Base-by-base conservation (phyloP, 2,329 filamentous ascomycete genomes). In the Drechslerella dactyloides region DNA sequence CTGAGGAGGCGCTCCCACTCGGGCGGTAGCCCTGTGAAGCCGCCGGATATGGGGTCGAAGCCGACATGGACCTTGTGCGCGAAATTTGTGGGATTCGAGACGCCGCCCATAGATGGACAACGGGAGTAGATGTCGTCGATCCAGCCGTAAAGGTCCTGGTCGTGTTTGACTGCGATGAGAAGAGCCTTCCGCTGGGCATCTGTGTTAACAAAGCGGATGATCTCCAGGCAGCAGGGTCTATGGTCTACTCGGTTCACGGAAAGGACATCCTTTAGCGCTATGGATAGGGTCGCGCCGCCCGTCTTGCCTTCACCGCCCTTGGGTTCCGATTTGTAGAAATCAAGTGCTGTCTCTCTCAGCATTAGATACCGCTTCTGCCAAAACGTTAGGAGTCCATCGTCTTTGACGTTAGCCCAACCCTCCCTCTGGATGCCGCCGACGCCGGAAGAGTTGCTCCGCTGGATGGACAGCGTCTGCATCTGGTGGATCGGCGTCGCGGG, bases 1-100 rank as follows among this genome's bases (percentile, higher is more conserved):
- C 94, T 97, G 75, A 99, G 84, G 57, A 99, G 84, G 80, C 96
- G 96, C 78, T 96, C 94, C 94, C 94, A 99, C 82, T 99, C 94
- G 3, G 91, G 89, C 1, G 94, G 94, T 75, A 99, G 81, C 42
- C 94, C 94, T 53, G 96, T 91, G 77, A 99, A 99, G 76, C 94
- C 92, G 74, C 94, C 94, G 1, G 91, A 96, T 77, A 92, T 89
- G 24, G 93, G 92, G 79, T 99, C 94, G 78, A 97, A 99, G 70
- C 94, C 94, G 75, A 99, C 94, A 79, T 99, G 94, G 23, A 99
- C 93, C 52, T 93, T 90, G 79, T 99, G 94, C 23, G 90, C 92
- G 82, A 99, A 99, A 82, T 97, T 97, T 75, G 94, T 97, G 4
- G 94, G 94, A 80, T 97, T 97, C 81, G 93, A 97, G 64, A 99